phyloP scores from a whole-genome alignment of 2,329 filamentous ascomycete genomes.

The Aspergillus ibericus region DNA sequence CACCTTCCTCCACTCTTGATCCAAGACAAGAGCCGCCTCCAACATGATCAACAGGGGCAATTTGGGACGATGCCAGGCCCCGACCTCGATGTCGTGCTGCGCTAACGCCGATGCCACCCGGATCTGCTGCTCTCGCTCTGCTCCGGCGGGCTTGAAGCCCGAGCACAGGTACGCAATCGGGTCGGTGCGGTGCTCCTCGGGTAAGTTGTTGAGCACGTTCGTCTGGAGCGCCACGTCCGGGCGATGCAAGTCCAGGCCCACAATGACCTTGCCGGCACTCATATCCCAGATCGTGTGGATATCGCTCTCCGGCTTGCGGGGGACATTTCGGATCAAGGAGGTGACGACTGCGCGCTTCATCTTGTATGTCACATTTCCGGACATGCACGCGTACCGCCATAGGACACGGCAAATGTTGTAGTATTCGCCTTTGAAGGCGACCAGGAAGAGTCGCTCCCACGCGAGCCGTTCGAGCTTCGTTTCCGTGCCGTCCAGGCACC shows the following conservation, averaged over 20 bases:
- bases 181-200: slow-evolving; percentile 27
- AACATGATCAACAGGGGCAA: slow-evolving; percentile 34
- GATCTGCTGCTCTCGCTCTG: slow-evolving; percentile 29
- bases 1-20: slow-evolving; percentile 31
- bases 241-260: slow-evolving; percentile 29
- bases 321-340: slow-evolving; percentile 32
- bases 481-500: slow-evolving; percentile 18
- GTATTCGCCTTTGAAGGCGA: slow-evolving; percentile 38
- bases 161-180: slow-evolving; percentile 27
- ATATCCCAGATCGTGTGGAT: slow-evolving; percentile 18
- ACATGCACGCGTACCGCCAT: slow-evolving; percentile 50
- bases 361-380: slow-evolving; percentile 29
- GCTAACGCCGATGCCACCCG: slow-evolving; percentile 28
- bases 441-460: slow-evolving; percentile 42
- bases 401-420: slow-evolving; percentile 49
- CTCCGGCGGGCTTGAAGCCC: slow-evolving; percentile 17
- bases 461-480: slow-evolving; percentile 24
- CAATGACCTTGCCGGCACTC: slow-evolving; percentile 36
- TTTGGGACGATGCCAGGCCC: slow-evolving; percentile 22
- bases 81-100: slow-evolving; percentile 30
- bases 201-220: slow-evolving; percentile 21
- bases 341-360: slow-evolving; percentile 36
- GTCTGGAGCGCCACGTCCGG: slow-evolving; percentile 11
- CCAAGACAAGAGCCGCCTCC: slow-evolving; percentile 35
- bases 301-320: slow-evolving; percentile 11